These are phyloP conservation scores for Stachybotrys echinatus DNA, from an alignment of 2,329 filamentous ascomycete genomes.

Conservation along the genomic window DNA sequence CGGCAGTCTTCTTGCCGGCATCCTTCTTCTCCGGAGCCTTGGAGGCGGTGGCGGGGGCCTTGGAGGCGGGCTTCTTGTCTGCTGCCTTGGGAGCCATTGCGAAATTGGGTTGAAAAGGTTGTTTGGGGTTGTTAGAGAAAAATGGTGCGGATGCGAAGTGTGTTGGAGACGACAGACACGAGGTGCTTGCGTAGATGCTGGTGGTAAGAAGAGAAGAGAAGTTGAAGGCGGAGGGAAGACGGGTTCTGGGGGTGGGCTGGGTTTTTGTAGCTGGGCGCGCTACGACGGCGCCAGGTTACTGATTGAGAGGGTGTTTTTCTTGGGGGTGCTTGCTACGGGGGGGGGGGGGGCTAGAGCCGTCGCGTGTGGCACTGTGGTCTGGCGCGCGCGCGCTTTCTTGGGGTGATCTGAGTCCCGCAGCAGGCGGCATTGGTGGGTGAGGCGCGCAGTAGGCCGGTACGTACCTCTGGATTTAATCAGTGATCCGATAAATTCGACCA, in stretches of 20 bases:
- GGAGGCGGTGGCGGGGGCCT: conserved; percentile 75
- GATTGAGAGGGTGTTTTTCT: conserved; percentile 36
- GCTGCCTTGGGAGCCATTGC: conserved; percentile 98
- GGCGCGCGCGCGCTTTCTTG: background rate
- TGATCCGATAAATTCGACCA: background rate
- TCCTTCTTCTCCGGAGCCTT: conserved; percentile 93
- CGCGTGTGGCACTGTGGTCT: conserved; percentile 3
- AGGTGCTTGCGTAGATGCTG: conserved; percentile 14
- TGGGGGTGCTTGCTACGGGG: background rate
- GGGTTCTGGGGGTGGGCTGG: conserved; percentile 46
- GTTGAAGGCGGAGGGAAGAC: conserved; percentile 37
- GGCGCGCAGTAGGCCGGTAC: background rate
- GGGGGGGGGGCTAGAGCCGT: conserved; percentile 11
- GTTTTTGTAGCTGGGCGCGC: conserved; percentile 59
- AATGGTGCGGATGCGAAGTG: conserved; percentile 3
- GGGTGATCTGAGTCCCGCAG: background rate
- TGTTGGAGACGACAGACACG: background rate
- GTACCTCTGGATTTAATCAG: background rate
- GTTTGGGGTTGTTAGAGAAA: conserved; percentile 11
- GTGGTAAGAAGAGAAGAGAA: conserved; percentile 28
- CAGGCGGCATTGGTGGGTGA: background rate
- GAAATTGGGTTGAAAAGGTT: conserved; percentile 18
- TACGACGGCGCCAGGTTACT: conserved; percentile 47
- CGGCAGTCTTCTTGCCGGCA: conserved; percentile 98
- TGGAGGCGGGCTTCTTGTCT: conserved; percentile 98